Percentiles rank a stretch among this genome's conserved stretches.
These are phyloP conservation scores for Septoria petroselini DNA, from an alignment of 2,329 filamentous ascomycete genomes.

Conservation along the genomic window DNA sequence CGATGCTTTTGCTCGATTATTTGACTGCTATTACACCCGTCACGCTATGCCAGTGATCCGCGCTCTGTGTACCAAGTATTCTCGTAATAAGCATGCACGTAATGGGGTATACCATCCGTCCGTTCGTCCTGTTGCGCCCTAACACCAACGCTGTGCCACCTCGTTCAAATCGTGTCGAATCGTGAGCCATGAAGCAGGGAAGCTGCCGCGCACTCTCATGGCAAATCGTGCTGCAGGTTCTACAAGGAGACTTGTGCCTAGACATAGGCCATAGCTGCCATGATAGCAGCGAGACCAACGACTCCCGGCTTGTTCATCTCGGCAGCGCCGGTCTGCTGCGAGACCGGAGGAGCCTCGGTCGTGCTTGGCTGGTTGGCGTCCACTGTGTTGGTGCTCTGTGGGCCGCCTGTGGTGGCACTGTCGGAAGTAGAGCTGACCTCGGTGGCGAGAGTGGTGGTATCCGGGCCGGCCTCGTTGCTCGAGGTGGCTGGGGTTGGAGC, in stretches of 20 bases:
- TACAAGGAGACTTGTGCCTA: conserved; percentile 3
- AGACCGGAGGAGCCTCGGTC: conserved; percentile 23
- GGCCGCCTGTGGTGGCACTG: conserved; percentile 19
- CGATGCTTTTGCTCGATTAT: no score
- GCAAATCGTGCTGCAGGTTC: not conserved
- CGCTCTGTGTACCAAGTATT: conserved; percentile 3
- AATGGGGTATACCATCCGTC: conserved; percentile 24
- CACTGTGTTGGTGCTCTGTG: conserved; percentile 21
- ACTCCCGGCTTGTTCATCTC: conserved; percentile 22
- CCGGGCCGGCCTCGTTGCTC: conserved; percentile 18
- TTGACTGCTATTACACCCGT: conserved; percentile 19
- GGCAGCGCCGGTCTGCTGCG: conserved; percentile 21
- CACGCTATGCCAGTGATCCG: not conserved
- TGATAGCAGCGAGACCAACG: conserved; percentile 25
- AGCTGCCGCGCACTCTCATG: not conserved
- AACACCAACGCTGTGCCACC: conserved; percentile 20
- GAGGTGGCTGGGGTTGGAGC: conserved; percentile 6
- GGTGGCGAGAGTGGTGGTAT: conserved; percentile 22
- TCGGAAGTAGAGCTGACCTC: conserved; percentile 18
- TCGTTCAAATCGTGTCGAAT: conserved; percentile 17
- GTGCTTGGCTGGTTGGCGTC: conserved; percentile 12
- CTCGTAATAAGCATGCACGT: conserved; percentile 22
- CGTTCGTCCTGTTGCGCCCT: conserved; percentile 22
- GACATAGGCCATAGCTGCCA: conserved; percentile 27
- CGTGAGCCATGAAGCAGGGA: conserved; percentile 14